These are phyloP conservation scores for Wickerhamomyces silvicola DNA, from an alignment of 805 yeast genomes.

Conservation along the genomic window DNA sequence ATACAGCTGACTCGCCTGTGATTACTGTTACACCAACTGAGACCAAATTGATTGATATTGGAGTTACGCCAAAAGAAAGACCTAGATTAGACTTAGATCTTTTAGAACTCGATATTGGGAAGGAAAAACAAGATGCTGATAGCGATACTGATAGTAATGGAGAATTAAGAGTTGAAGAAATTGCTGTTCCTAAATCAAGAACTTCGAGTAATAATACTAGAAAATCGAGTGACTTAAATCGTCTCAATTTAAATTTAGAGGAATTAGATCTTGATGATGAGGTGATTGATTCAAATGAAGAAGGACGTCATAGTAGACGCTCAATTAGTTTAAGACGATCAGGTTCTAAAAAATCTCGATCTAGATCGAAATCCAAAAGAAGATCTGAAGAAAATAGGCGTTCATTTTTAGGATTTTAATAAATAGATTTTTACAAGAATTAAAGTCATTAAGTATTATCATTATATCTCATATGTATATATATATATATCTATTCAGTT, in stretches of 20 bases:
- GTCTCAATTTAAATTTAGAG: slow-evolving; percentile 14
- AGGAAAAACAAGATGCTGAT: slow-evolving; percentile 5
- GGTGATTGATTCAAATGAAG: slow-evolving; percentile 2
- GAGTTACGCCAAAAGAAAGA: slow-evolving; percentile 7
- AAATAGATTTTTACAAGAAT: no score
- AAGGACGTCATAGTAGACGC: slow-evolving; percentile 9
- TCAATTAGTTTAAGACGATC: slow-evolving; percentile 12
- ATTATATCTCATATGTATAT: no score
- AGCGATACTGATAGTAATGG: slow-evolving; percentile 15
- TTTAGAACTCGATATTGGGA: slow-evolving; percentile 12
- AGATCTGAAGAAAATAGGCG: background rate
- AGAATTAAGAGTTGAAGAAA: slow-evolving; percentile 16
- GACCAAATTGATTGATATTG: slow-evolving; percentile 14
- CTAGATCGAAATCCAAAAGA: slow-evolving; percentile 10
- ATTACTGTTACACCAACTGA: slow-evolving; percentile 6
- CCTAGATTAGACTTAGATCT: slow-evolving; percentile 16
- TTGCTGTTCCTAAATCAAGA: slow-evolving; percentile 8
- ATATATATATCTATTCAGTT: no score
- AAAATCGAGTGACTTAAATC: slow-evolving; percentile 9
- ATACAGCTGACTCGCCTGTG: slow-evolving; percentile 4
- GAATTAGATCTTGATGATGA: slow-evolving; percentile 15
- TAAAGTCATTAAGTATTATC: no score
- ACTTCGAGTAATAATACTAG: slow-evolving; percentile 1
- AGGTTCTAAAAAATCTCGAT: slow-evolving; percentile 4
- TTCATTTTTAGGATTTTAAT: background rate